Conservation (phyloP, 208 protist species). For the Acanthamoeba royreba region DNA sequence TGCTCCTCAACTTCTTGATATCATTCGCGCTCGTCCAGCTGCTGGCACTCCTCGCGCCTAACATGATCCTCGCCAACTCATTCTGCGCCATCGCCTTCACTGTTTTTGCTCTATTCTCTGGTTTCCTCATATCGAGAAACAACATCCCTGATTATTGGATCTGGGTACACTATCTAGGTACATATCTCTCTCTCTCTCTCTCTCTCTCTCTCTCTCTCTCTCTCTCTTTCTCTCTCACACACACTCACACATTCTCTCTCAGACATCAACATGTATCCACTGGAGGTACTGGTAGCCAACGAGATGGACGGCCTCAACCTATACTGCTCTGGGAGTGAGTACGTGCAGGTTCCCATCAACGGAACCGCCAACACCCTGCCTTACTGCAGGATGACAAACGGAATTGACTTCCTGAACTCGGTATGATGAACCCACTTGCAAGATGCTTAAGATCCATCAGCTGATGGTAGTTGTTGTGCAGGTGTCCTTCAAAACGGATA, state of each 20-base stretch:
- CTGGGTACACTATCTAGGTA: neutral
- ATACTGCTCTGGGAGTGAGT: neutral
- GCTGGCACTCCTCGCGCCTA: neutral
- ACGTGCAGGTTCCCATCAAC: neutral
- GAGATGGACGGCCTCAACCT: constrained; percentile 23
- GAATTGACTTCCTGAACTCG: neutral
- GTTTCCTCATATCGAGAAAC: constrained; percentile 30
- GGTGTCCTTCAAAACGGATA: neutral
- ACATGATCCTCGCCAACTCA: constrained; percentile 6
- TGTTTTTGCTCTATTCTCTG: neutral
- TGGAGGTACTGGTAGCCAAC: neutral
- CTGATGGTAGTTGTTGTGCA: neutral
- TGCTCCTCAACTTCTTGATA: neutral
- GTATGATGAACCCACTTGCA: neutral
- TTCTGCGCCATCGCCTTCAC: constrained; percentile 13
- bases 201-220: neutral
- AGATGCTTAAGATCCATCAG: neutral
- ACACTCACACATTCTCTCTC: neutral
- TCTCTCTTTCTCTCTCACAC: neutral
- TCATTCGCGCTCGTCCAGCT: neutral
- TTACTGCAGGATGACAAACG: neutral
- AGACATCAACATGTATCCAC: constrained; percentile 42
- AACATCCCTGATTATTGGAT: constrained; percentile 38
- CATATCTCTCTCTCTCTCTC: neutral
- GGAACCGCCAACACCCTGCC: neutral